Conservation (phyloP, 1,284 basidiomycete genomes). For the Coniophora puteana region DNA sequence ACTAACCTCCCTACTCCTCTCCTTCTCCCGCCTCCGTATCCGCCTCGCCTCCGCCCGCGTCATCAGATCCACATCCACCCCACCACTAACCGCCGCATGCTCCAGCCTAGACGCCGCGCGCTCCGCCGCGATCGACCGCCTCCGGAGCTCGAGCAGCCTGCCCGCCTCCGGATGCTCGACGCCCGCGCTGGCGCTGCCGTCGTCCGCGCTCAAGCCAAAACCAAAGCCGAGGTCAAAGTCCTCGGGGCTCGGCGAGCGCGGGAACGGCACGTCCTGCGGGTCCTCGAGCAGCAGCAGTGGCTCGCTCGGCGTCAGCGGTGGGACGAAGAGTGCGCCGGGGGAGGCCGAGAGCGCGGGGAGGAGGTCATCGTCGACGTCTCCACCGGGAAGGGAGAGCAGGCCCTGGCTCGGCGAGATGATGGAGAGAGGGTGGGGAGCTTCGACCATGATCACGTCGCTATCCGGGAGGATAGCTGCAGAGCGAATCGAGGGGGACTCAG, state of each 20-base stretch:
- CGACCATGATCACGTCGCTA: constrained; percentile 21
- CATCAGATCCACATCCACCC: constrained; percentile 36
- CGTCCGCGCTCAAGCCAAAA: constrained; percentile 24
- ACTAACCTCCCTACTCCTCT: constrained; percentile 47
- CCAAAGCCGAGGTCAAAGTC: constrained; percentile 34
- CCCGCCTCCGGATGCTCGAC: constrained; percentile 37
- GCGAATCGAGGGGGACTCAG: constrained; percentile 31
- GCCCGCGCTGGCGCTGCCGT: constrained; percentile 33
- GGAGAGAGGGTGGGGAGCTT: too few relatives aligned
- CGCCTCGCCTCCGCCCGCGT: constrained; percentile 41
- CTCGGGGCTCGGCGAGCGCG: constrained; percentile 45
- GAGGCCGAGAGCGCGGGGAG: constrained; percentile 18
- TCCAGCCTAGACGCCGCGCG: constrained; percentile 36
- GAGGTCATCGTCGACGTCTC: constrained; percentile 33
- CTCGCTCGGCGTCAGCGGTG: constrained; percentile 13
- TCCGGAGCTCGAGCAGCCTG: constrained; percentile 35
- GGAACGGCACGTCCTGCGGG: constrained; percentile 34
- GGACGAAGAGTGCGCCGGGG: constrained; percentile 6
- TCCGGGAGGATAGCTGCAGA: constrained; percentile 29
- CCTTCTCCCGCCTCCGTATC: constrained; percentile 45
- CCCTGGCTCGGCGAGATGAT: constrained; percentile 16
- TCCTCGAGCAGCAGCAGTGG: constrained; percentile 38
- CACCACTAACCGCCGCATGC: constrained; percentile 26
- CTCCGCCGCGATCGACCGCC: constrained; percentile 36
- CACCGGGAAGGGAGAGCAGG: constrained; percentile 33